Base-by-base conservation (phyloP, 768 basidiomycete genomes). In the Kwoniella shandongensis region DNA sequence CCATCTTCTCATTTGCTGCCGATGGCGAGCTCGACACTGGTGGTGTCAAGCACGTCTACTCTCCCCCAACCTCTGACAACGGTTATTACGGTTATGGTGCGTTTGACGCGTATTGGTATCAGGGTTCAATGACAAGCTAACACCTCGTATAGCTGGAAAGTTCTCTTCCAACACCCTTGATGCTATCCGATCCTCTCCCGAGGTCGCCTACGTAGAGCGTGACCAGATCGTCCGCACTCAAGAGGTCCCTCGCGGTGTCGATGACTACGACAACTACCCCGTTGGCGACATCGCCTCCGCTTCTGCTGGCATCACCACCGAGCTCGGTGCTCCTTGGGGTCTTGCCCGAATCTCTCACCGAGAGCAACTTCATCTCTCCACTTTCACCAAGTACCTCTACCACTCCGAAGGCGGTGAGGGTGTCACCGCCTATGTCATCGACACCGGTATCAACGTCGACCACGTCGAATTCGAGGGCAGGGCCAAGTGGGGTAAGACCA, bases 291-390 rank as follows among this genome's bases (percentile, higher is more conserved):
- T 38, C 26, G 62, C 47, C 1, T 57, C 70, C 46, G 60, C 61
- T 18, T 38, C 57, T 6, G 45, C 54, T 30, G 56, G 46, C 42
- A 63, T 68, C 30, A 29, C 60, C 17, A 56, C 68, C 42, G 72
- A 72, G 52, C 61, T 51, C 25, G 60, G 59, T 13, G 58, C 57
- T 50, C 63, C 66, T 10, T 73, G 96, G 96, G 96, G 96, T 73
- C 86, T 99, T 42, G 92, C 96, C 42, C 88, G 96, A 38, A 84
- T 98, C 70, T 92, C 90, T 62, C 96, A 99, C 79, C 84, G 93
- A 42, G 59, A 79, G 12, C 85, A 78, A 69, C 84, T 99, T 22
- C 79, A 80, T 8, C 85, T 98, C 59, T 77, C 83, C 32, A 97
- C 90, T 12, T 97, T 96, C 81, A 84, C 80, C 54, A 85, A 83